Evolutionary conservation across 2,329 filamentous ascomycete genomes (phyloP), one percentile per base, ranked within the genome.

Genomic region (Helotiales sp.): DNA sequence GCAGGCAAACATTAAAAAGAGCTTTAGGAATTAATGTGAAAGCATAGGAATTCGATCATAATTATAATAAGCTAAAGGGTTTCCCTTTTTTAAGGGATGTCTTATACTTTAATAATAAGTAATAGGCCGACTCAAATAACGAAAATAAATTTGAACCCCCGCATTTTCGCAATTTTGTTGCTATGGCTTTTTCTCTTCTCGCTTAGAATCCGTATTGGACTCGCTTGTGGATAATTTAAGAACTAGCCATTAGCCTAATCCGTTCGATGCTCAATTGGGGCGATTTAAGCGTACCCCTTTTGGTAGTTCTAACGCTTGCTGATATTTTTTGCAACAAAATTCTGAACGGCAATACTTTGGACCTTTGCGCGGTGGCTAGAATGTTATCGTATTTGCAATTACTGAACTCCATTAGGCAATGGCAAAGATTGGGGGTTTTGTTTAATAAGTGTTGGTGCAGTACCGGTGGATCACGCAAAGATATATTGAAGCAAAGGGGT

Each of bases 201-300:
- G 1, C 5, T 67, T 1, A 26, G 54, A 65, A 65, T 65, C 26
- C 52, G 20, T 81, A 80, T 68, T 80, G 77, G 78, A 73, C 67
- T 22, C 69, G 79, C 17, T 60, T 80, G 0, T 78, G 75, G 76
- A 74, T 78, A 2, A 73, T 78, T 20, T n/a, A 49, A 8, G 45
- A 49, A 49, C 22, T 49, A 49, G 45, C 45, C 11, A n/a, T 49
- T 8, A 49, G 45, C 45, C 22, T 6, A n/a, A 49, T 49, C 22
- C 20, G 20, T 49, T 49, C 45, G 45, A 49, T 20, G 1, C 45
- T 49, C 22, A n/a, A 49, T n/a, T 49, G 22, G 45, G 45, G 45
- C 22, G 8, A 49, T 49, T 49, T 6, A 49, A 49, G 45, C 20
- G 45, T 49, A 4, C 45, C 45, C 20, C 45, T 49, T 49, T n/a